Conservation (phyloP, 768 basidiomycete genomes). For the Antrodiella citrinella region DNA sequence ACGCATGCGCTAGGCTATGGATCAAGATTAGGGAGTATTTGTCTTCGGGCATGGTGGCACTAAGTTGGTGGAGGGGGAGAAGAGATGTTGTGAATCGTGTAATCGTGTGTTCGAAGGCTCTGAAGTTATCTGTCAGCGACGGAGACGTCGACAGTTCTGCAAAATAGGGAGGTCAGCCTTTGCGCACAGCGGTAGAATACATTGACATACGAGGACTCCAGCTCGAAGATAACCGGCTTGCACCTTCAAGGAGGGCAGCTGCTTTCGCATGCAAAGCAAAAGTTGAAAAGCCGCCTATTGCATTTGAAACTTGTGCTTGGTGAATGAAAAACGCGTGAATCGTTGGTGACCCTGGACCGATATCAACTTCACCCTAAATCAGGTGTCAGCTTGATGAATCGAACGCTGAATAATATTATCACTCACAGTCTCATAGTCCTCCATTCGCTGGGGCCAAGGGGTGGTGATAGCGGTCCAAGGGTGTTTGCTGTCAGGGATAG, state of each 20-base stretch:
- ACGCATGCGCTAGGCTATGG: slow-evolving; percentile 60
- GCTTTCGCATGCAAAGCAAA: slow-evolving; percentile 66
- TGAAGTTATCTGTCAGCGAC: slow-evolving; percentile 49
- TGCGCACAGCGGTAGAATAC: slow-evolving; percentile 7
- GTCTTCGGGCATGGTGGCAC: slow-evolving; percentile 45
- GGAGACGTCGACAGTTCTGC: slow-evolving; percentile 38
- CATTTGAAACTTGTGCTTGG: slow-evolving; percentile 42
- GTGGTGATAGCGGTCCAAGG: slow-evolving; percentile 53
- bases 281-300: slow-evolving; percentile 48
- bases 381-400: slow-evolving; percentile 6
- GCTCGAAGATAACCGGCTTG: slow-evolving; percentile 48
- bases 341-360: slow-evolving; percentile 46
- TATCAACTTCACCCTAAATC: slow-evolving; percentile 48
- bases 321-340: slow-evolving; percentile 49
- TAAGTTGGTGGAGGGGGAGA: slow-evolving; percentile 58
- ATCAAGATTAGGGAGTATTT: slow-evolving; percentile 50
- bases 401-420: not conserved
- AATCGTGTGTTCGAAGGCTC: slow-evolving; percentile 55
- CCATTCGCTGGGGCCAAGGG: slow-evolving; percentile 70
- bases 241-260: slow-evolving; percentile 65
- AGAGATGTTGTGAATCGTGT: slow-evolving; percentile 55
- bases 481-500: slow-evolving; percentile 57
- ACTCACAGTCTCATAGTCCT: slow-evolving; percentile 64
- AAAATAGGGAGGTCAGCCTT: slow-evolving; percentile 1
- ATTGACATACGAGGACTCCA: slow-evolving; percentile 50